A percentile compares a stretch with the other conserved stretches of the same genome.
These are phyloP conservation scores for Senna tora DNA, from an alignment of 306 rosid species.

Conservation along the genomic window DNA sequence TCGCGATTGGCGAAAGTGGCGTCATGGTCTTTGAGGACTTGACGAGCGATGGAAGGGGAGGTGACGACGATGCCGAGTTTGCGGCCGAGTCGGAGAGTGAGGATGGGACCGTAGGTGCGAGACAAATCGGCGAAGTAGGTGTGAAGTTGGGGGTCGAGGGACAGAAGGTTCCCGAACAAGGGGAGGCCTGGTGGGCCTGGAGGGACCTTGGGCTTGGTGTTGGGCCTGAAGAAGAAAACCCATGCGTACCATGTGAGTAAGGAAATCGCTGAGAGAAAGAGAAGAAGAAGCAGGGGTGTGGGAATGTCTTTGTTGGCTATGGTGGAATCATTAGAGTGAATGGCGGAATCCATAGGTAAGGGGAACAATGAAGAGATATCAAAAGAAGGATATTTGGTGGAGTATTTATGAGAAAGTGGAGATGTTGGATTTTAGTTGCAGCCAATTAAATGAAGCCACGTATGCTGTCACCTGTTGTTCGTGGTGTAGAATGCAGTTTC, in stretches of 20 bases:
- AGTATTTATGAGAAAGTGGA: too few species aligned
- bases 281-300: constrained; percentile 2
- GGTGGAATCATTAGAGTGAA: too few species aligned
- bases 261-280: constrained; percentile 27
- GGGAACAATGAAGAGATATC: too few species aligned
- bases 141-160: constrained; percentile 77
- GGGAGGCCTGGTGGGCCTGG: constrained; percentile 81
- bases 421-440: too few species aligned
- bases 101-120: constrained; percentile 58
- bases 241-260: constrained; percentile 10
- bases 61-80: constrained; percentile 52
- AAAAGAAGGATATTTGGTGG: too few species aligned
- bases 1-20: constrained; percentile 77
- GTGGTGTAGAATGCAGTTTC: too few species aligned
- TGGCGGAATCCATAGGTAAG: too few species aligned
- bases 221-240: constrained; percentile 27
- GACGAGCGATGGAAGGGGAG: constrained; percentile 58
- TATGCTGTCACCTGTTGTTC: too few species aligned
- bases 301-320: too few species aligned
- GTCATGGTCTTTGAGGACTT: constrained; percentile 68
- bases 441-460: too few species aligned
- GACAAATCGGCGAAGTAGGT: constrained; percentile 60
- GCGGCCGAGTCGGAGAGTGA: constrained; percentile 68
- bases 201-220: constrained; percentile 35
- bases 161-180: constrained; percentile 65